Conservation (phyloP, 1,139 yeast genomes). For the Yamadazyma diddensiae region DNA sequence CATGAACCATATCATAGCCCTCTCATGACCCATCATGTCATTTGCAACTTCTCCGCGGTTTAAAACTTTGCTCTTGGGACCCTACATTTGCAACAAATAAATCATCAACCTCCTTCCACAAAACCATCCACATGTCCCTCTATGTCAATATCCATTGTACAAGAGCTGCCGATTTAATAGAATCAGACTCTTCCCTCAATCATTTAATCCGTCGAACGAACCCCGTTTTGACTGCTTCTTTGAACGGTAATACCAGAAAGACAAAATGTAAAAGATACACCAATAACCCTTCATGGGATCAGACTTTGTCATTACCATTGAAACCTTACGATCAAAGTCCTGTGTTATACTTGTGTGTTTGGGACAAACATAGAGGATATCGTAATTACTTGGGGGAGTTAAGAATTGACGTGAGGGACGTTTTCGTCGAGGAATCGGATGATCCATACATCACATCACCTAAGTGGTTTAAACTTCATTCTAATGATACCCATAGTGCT, state of each 20-base stretch:
- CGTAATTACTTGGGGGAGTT: slow-evolving; percentile 58
- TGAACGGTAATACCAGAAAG: slow-evolving; percentile 29
- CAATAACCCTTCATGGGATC: slow-evolving; percentile 46
- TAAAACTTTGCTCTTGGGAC: neutral
- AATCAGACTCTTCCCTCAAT: slow-evolving; percentile 8
- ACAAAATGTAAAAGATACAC: slow-evolving; percentile 37
- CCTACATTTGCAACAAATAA: neutral
- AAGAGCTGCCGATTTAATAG: slow-evolving; percentile 40
- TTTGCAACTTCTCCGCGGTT: neutral
- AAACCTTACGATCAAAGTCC: slow-evolving; percentile 26
- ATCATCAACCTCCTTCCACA: neutral
- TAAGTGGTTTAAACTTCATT: slow-evolving; percentile 51
- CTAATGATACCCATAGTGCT: slow-evolving; percentile 42
- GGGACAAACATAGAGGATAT: slow-evolving; percentile 47
- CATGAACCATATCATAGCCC: neutral
- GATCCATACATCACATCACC: slow-evolving; percentile 23
- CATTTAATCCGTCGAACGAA: slow-evolving; percentile 18
- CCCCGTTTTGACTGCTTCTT: slow-evolving; percentile 35
- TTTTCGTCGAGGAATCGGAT: slow-evolving; percentile 27
- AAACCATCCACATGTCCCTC: slow-evolving; percentile 1
- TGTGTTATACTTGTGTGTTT: slow-evolving; percentile 34
- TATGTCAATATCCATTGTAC: slow-evolving; percentile 29
- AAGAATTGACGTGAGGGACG: slow-evolving; percentile 41
- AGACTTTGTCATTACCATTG: slow-evolving; percentile 32
- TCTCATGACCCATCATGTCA: no score